Conservation (phyloP, 345 rosid genomes). For the Salix exigua region DNA sequence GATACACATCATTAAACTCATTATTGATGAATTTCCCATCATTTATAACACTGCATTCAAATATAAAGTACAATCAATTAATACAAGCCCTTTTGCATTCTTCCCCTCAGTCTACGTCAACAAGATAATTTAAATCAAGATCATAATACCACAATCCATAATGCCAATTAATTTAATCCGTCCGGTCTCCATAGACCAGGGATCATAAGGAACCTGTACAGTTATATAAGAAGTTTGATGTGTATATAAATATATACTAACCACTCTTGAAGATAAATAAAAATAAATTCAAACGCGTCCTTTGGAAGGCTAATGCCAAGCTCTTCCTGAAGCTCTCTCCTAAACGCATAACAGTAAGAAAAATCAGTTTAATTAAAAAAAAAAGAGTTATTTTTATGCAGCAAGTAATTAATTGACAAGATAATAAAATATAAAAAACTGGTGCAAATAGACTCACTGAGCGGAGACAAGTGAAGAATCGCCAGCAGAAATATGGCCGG, state of each 20-base stretch:
- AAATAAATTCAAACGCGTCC: conserved; percentile 84
- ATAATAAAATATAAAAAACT: neutral
- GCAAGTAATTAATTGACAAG: no score
- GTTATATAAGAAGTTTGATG: conserved; percentile 1
- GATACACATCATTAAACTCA: conserved; percentile 82
- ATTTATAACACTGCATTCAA: conserved; percentile 58
- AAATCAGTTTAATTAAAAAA: neutral
- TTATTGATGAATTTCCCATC: conserved; percentile 81
- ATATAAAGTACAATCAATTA: conserved; percentile 9
- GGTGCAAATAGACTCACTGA: conserved; percentile 33
- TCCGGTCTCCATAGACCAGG: neutral
- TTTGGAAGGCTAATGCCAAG: conserved; percentile 72
- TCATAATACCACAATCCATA: neutral
- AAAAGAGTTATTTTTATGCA: neutral
- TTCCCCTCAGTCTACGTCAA: no score
- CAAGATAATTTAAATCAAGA: no score
- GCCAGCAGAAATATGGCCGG: conserved; percentile 93
- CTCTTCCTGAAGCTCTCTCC: conserved; percentile 95
- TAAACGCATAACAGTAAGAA: conserved; percentile 19
- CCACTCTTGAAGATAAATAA: conserved; percentile 74
- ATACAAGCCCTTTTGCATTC: neutral
- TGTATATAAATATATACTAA: conserved; percentile 23
- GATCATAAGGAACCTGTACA: no score
- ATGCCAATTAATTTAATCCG: neutral
- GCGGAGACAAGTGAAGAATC: conserved; percentile 74